Base-by-base conservation (phyloP, 208 protist genomes). In the Balamuthia mandrillaris region DNA sequence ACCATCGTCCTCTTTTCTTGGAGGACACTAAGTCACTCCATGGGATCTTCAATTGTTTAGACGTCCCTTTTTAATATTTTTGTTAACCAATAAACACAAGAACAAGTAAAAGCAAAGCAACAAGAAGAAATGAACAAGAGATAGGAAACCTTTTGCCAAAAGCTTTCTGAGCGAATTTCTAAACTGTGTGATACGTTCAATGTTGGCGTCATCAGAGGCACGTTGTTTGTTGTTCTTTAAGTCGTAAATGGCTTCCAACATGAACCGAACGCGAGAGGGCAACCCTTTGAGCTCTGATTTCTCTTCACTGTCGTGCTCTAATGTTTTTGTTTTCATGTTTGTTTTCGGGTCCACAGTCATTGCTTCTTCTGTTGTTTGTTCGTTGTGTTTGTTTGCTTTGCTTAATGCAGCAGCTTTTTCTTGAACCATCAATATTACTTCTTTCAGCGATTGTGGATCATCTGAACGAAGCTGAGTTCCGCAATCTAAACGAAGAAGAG, bases 211-310 rank as follows among this genome's bases (percentile, higher is more conserved):
- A n/a, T n/a, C n/a, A n/a, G n/a, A n/a, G n/a, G n/a, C n/a, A n/a
- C n/a, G n/a, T n/a, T n/a, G 21, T 51, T 56, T 51, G 68, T 78
- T 78, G 68, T 78, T 78, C 68, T 78, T 78, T 41, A 78, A 47
- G 24, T 78, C 68, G 68, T 78, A 78, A 47, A 78, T 78, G 45
- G 68, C 42, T 31, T 78, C 68, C 29, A 78, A 47, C 68, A 78
- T 78, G 68, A 78, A 78, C 31, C 68, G 68, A 12, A 78, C 45
- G 41, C 68, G 68, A n/a, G 63, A 41, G 24, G 63, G 63, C 24
- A 72, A 41, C 18, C 63, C 63, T 29, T 72, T 41, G 63, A 72
- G 63, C 63, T 41, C 49, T 41, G 42, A 51, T n/a, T 72, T 72
- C 63, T 47, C 10, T 9, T 31, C 24, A 12, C 39, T n/a, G n/a